Evolutionary conservation across 1,284 basidiomycete species (phyloP), one percentile per base, ranked within the genome.

Genomic region (Rhodotorula sp.): DNA sequence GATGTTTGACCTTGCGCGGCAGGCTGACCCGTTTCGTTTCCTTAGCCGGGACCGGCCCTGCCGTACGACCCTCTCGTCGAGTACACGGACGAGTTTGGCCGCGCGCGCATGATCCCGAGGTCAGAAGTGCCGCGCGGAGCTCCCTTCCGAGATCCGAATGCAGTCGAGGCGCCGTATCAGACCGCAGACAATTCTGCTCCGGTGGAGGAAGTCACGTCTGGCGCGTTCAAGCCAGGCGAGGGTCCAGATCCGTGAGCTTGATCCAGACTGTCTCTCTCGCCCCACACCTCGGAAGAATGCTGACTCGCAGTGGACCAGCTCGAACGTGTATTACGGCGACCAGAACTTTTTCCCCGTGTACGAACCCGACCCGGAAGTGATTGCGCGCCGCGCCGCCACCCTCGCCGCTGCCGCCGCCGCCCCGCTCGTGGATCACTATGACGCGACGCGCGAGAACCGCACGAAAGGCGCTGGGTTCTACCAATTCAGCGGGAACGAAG

Each of bases 391-490:
- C 15, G 68, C 68, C 20, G 75, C 72, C 5, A 71, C 69, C 10
- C 59, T 72, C 60, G 85, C 87, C 65, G 69, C 71, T 16, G 74
- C 72, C 0, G 67, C 69, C 31, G 70, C 69, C 58, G 71, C 79
- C 43, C 80, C 90, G 0, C 85, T 91, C 5, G 85, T 87, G 23
- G 83, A 86, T 23, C 92, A 95, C 80, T 98, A 93, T 80, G 91
- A 97, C 80, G 86, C 92, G 0, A 85, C 87, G 0, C 84, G 83
- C 64, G 95, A 99, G 81, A 87, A 90, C 16, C 90, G 95, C 14
- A 87, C 89, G n/a, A 89, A 89, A 78, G 95, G 91, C 48, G 93
- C 94, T 1, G 94, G 87, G 0, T 92, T 91, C 82, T 96, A 95
- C 80, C 88, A 91, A 78, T 95, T 98, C 81, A 91, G 91, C 4